Conservation (phyloP, 148 eudicot species). For the Fagopyrum homotropicum region DNA sequence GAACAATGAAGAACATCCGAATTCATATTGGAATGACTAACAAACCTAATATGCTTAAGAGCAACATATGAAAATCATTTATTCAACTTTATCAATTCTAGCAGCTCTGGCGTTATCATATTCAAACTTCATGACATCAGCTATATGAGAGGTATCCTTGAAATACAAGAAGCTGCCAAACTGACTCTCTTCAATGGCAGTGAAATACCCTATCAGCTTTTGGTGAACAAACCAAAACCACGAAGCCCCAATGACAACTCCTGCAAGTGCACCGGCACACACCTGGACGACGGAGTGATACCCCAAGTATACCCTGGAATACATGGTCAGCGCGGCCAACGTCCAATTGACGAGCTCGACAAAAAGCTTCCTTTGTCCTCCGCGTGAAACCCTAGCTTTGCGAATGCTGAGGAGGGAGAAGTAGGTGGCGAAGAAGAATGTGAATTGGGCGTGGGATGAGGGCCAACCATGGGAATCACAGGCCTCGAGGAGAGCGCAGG, state of each 20-base stretch:
- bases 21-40: no score
- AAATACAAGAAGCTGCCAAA: conserved; percentile 63
- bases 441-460: conserved; percentile 78
- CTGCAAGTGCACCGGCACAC: conserved; percentile 38
- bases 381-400: conserved; percentile 23
- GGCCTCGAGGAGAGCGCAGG: conserved; percentile 64
- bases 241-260: conserved; percentile 40
- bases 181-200: conserved; percentile 64
- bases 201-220: conserved; percentile 35
- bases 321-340: conserved; percentile 8
- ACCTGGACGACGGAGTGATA: not conserved
- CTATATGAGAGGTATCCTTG: conserved; percentile 84
- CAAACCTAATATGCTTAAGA: no score
- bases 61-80: not conserved
- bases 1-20: no score
- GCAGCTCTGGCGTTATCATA: conserved; percentile 74
- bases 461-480: conserved; percentile 99
- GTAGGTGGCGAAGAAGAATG: conserved; percentile 76
- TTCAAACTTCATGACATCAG: conserved; percentile 78
- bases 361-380: conserved; percentile 32
- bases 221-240: conserved; percentile 75
- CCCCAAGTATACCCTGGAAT: conserved; percentile 8
- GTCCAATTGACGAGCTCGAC: conserved; percentile 45
- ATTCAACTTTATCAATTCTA: conserved; percentile 29
- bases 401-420: conserved; percentile 44